Evolutionary conservation across 2,329 filamentous ascomycete species (phyloP), one percentile per base, ranked within the genome.

Genomic region (Trichophyton rubrum): DNA sequence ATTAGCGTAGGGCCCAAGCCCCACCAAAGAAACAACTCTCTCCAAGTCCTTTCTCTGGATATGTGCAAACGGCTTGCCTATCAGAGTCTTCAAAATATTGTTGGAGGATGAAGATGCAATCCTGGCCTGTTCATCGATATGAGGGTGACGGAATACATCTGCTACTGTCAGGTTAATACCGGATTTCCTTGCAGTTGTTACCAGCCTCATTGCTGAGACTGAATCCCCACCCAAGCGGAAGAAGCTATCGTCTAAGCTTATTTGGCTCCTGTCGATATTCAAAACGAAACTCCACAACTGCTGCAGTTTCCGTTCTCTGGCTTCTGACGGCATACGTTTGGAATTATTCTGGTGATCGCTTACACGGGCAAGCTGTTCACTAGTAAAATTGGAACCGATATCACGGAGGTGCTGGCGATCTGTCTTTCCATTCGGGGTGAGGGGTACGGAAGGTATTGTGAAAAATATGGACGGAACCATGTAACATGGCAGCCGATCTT

Each of bases 161-260:
- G 45, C 45, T 22, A 62, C 61, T 17, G 53, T 55, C 8, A 61
- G 9, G 13, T 45, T 33, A 2, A 62, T 47, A 0, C 77, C 78
- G 8, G 77, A 75, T 1, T 74, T 71, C 22, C 81, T 73, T 1
- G 68, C 67, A 11, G 55, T 43, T 8, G 67, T 63, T 17, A 56
- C 60, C n/a, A 58, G 11, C 43, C 38, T 56, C 62, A 63, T 63
- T 13, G 62, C 62, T 7, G 59, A 56, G n/a, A 63, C 53, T 1
- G 62, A 63, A 60, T 63, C 62, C 27, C 62, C 59, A 15, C 62
- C 62, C 30, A 63, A 56, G 47, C 55, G 56, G 30, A 63, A 59
- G 35, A 63, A 63, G 20, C 55, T 59, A 20, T 59, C 56, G 20
- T 61, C 60, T 11, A 57, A 13, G 38, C 62, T 40, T 13, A 63